Base-by-base conservation (phyloP, 225 moss, liverwort and hornwort species). In the Ulota crispa region DNA sequence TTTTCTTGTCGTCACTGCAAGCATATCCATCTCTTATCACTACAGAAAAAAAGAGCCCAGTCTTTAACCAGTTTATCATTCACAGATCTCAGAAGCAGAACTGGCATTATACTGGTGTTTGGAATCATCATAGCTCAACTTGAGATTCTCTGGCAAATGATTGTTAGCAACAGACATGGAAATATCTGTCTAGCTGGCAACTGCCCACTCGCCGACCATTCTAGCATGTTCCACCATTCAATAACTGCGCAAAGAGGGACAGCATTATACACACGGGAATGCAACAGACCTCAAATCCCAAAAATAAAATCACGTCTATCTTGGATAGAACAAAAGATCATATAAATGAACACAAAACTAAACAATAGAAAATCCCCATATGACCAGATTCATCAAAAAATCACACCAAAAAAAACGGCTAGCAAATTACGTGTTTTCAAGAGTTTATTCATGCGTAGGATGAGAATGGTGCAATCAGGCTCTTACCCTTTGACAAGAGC, bases 1-100 rank as follows among this genome's bases (percentile, higher is more conserved):
- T 75, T 81, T 75, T 56, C 81, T 66, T 81, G 56, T 81, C 75
- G 6, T 75, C 81, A 75, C 43, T 24, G 66, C 81, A 42, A 57
- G 56, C 67, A 56, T 56, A 53, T 9, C 28, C 21, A 64, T 64
- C 37, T 39, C 64, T 9, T 16, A 39, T 13, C 37, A 20, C 7
- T 27, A 26, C 13, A 36, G 20, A 80, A 45, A 50, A n/a, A 20
- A 60, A 54, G 64, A 80, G 73, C 73, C 73, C 80, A 80, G 72
- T 37, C 53, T 63, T 50, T 39, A 67, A 67, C 67, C 75, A 81
- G 57, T 74, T 80, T 75, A 67, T 81, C 74, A 67, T 75, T 81
- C 75, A 81, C 81, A 81, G 24, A 68, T 81, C 67, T 75, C 81
- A 67, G 81, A 75, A 81, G 81, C 81, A 75, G 75, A 75, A 57